Conservation (phyloP, 2,329 filamentous ascomycete genomes). For the Mycosphaerella sp. region DNA sequence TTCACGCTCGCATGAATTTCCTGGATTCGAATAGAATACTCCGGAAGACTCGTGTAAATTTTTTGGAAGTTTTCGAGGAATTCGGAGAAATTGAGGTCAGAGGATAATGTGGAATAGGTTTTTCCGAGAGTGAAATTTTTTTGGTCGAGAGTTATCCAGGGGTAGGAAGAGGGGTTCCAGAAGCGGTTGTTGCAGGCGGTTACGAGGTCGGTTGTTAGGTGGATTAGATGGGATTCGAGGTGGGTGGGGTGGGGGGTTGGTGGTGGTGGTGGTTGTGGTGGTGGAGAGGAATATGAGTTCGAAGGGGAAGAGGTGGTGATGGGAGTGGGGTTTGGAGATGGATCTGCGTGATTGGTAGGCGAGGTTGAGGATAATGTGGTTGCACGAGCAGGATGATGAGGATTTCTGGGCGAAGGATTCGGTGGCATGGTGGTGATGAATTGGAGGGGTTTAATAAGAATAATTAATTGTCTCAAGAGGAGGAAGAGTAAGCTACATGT, state of each 20-base stretch:
- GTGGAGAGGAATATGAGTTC: too few relatives aligned
- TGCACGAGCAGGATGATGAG: not conserved
- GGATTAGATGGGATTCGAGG: conserved; percentile 3
- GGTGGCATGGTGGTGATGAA: not conserved
- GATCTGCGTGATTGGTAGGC: not conserved
- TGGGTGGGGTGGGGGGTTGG: not conserved
- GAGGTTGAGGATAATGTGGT: conserved; percentile 6
- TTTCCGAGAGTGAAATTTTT: not conserved
- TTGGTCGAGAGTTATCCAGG: conserved; percentile 1
- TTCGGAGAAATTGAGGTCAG: conserved; percentile 1
- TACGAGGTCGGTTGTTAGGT: conserved; percentile 6
- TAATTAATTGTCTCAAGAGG: too few relatives aligned
- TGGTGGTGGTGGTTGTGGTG: not conserved
- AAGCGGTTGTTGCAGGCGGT: not conserved
- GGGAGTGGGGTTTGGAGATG: not conserved
- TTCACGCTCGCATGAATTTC: conserved; percentile 8
- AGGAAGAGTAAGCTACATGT: too few relatives aligned
- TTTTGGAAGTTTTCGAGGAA: not conserved
- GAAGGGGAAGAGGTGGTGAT: too few relatives aligned
- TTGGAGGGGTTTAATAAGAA: too few relatives aligned
- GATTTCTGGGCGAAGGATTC: conserved; percentile 6
- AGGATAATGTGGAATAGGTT: conserved; percentile 1
- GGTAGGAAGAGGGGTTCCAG: conserved; percentile 1
- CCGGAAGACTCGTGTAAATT: not conserved
- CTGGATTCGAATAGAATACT: not conserved